Evolutionary conservation across 2,329 filamentous ascomycete species (phyloP), one percentile per base, ranked within the genome.

Genomic region (Calcarisporium arbuscula): DNA sequence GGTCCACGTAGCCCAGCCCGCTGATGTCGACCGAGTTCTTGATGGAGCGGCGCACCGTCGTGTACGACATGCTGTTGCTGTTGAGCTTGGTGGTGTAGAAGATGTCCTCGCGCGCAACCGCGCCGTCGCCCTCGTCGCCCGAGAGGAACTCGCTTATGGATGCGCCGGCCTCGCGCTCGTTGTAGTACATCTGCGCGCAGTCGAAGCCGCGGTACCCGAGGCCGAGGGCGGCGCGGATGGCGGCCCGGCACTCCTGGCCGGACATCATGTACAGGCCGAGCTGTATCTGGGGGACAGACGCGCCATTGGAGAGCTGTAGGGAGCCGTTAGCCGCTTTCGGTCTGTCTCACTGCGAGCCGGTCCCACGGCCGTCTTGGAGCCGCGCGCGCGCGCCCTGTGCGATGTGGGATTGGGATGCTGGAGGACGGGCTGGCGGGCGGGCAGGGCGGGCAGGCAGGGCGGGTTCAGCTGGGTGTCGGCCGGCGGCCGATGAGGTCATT

Each of bases 261-360:
- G 64, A 54, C 20, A 57, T 57, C 45, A 67, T 65, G 61, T 67
- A 69, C 26, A 67, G 65, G 21, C 66, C 67, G 33, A 70, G 58
- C 23, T 65, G 67, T 19, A 70, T 51, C 35, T 65, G 44, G 28
- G 83, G 83, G 34, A 88, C 83, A 36, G 72, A 68, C 46, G 75
- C 74, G 41, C 81, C 82, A 62, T 88, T 80, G 50, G 82, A 85
- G 41, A 88, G 68, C 60, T 77, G 81, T 41, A 86, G 60, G 32
- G 62, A 56, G 18, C n/a, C n/a, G n/a, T n/a, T n/a, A n/a, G n/a
- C n/a, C n/a, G n/a, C n/a, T n/a, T n/a, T n/a, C n/a, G n/a, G n/a
- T n/a, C n/a, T n/a, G n/a, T n/a, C n/a, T n/a, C n/a, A n/a, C n/a
- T n/a, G n/a, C n/a, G n/a, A n/a, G n/a, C n/a, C n/a, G n/a, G n/a